Percentiles rank a stretch among this genome's conserved stretches.
phyloP scores from a whole-genome alignment of 257 asterid species.

The Pogostemon cablin region DNA sequence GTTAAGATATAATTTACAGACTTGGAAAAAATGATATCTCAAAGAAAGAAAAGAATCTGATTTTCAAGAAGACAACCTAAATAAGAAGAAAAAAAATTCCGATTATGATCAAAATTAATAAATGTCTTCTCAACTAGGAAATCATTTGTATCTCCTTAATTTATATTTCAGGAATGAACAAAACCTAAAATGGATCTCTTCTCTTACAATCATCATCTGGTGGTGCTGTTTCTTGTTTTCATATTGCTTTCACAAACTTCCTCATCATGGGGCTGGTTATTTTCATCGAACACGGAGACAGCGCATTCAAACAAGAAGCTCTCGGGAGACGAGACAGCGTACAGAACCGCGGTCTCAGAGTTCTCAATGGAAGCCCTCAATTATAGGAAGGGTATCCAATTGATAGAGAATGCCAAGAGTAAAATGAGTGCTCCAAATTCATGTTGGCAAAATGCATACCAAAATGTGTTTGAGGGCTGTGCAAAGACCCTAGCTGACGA shows the following conservation, averaged over 20 bases:
- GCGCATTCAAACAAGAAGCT: conserved; percentile 12
- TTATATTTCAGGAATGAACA: conserved; percentile 29
- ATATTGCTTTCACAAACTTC: conserved; percentile 43
- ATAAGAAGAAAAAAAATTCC: no score
- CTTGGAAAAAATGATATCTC: neutral
- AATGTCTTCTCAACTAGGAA: no score
- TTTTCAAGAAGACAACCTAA: neutral
- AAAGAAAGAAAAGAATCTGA: conserved; percentile 14
- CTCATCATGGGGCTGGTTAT: conserved; percentile 49
- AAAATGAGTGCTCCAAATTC: conserved; percentile 53
- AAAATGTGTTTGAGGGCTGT: conserved; percentile 58
- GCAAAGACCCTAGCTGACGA: conserved; percentile 64
- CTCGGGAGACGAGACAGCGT: neutral
- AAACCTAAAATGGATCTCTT: conserved; percentile 11
- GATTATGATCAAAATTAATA: no score
- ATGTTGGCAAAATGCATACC: conserved; percentile 72
- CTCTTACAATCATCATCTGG: neutral
- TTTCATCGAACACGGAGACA: conserved; percentile 32
- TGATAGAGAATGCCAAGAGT: conserved; percentile 53
- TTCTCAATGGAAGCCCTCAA: conserved; percentile 64
- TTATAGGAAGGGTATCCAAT: conserved; percentile 49
- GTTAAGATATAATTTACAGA: neutral
- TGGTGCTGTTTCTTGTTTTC: conserved; percentile 28
- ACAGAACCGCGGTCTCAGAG: conserved; percentile 43
- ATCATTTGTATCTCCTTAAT: neutral